A percentile compares a stretch with the other conserved stretches of the same genome.
phyloP scores from a whole-genome alignment of 257 asterid species.

The Mentha longifolia region DNA sequence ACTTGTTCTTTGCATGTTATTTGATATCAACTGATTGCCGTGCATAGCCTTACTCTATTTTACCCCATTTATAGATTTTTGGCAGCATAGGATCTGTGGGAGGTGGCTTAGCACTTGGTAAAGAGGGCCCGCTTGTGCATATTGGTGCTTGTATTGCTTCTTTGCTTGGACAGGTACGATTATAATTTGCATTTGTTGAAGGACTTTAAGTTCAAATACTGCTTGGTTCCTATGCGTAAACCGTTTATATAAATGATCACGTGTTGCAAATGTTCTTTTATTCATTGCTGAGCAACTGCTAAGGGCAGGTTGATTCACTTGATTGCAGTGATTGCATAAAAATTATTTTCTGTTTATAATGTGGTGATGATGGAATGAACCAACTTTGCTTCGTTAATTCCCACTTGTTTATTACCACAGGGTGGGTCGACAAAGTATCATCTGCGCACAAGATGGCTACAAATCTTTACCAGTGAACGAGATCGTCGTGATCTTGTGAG shows the following conservation, averaged over 20 bases:
- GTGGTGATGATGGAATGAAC: conserved; percentile 19
- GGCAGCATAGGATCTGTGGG: conserved; percentile 99
- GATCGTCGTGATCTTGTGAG: conserved; percentile 99
- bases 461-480: conserved; percentile 87
- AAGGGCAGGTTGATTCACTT: conserved; percentile 18
- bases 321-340: no score
- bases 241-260: not conserved
- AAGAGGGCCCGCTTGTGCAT: conserved; percentile 99
- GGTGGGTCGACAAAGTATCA: conserved; percentile 99
- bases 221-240: conserved; percentile 21
- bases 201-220: conserved; percentile 8
- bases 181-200: conserved; percentile 15
- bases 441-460: conserved; percentile 90
- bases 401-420: conserved; percentile 44
- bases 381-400: conserved; percentile 24
- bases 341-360: conserved; percentile 1
- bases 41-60: conserved; percentile 18
- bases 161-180: conserved; percentile 95
- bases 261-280: not conserved
- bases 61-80: conserved; percentile 61
- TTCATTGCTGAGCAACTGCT: conserved; percentile 26
- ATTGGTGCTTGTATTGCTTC: conserved; percentile 99
- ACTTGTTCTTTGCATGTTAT: conserved; percentile 16
- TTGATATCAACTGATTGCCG: conserved; percentile 21
- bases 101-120: conserved; percentile 98